phyloP scores from a whole-genome alignment of 1,139 yeast species.

The Suhomyces choctaworum region DNA sequence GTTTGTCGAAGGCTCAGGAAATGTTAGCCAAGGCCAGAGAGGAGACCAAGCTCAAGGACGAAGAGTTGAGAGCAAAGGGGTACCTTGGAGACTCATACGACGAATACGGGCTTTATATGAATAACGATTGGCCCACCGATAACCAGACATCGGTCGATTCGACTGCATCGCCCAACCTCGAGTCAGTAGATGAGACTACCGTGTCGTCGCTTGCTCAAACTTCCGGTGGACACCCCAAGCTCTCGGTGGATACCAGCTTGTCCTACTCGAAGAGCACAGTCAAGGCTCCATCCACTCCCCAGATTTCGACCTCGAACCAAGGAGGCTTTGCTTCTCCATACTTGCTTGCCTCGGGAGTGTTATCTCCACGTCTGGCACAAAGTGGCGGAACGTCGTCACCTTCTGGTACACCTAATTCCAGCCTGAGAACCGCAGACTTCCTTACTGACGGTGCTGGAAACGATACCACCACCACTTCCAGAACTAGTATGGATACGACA shows the following conservation, averaged over 20 bases:
- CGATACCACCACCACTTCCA: slow-evolving; percentile 6
- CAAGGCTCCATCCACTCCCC: slow-evolving; percentile 37
- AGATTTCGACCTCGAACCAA: slow-evolving; percentile 21
- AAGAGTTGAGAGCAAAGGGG: slow-evolving; percentile 46
- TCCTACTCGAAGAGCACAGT: slow-evolving; percentile 9
- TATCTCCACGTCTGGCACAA: slow-evolving; percentile 46
- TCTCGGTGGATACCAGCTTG: slow-evolving; percentile 36
- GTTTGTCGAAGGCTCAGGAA: slow-evolving; percentile 83
- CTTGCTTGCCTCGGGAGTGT: slow-evolving; percentile 55
- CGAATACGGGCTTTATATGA: slow-evolving; percentile 24
- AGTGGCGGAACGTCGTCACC: slow-evolving; percentile 23
- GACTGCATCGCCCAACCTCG: slow-evolving; percentile 28
- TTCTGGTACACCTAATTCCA: slow-evolving; percentile 23
- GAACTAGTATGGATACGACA: slow-evolving; percentile 15
- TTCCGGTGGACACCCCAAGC: slow-evolving; percentile 25
- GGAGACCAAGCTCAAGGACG: slow-evolving; percentile 64
- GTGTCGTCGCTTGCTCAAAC: slow-evolving; percentile 21
- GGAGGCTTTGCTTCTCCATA: slow-evolving; percentile 63
- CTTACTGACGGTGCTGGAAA: slow-evolving; percentile 14
- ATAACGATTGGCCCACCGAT: slow-evolving; percentile 20
- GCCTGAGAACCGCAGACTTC: slow-evolving; percentile 15
- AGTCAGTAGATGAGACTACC: slow-evolving; percentile 35
- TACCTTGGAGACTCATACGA: slow-evolving; percentile 30
- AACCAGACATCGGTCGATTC: slow-evolving; percentile 18
- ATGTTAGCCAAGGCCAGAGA: slow-evolving; percentile 79